A percentile compares a stretch with the other conserved stretches of the same genome.
Conservation (phyloP, 2,329 filamentous ascomycete species). For the Colletotrichum sidae region DNA sequence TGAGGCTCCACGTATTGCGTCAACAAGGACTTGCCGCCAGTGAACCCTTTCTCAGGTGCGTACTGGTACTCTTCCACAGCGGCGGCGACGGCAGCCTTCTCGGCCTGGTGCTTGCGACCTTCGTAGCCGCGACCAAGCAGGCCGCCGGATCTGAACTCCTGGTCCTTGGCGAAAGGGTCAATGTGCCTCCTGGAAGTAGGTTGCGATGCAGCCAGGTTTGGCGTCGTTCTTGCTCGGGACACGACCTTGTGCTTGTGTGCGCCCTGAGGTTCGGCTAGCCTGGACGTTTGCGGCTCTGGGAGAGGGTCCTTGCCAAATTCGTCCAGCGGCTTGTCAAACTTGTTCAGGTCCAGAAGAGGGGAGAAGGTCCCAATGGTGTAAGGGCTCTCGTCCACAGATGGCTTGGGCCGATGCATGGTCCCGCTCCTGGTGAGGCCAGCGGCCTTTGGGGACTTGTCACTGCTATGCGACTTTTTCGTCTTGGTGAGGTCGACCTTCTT, state of each 20-base stretch:
- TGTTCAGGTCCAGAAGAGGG: slow-evolving; percentile 73
- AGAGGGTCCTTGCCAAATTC: slow-evolving; percentile 60
- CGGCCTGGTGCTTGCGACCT: slow-evolving; percentile 56
- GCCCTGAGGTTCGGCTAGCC: slow-evolving; percentile 14
- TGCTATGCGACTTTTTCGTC: slow-evolving; percentile 46
- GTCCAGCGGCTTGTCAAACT: slow-evolving; percentile 65
- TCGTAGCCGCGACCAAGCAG: slow-evolving; percentile 64
- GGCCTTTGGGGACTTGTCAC: slow-evolving; percentile 43
- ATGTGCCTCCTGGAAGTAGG: slow-evolving; percentile 21
- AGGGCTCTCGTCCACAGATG: slow-evolving; percentile 61
- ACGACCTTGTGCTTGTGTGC: slow-evolving; percentile 20
- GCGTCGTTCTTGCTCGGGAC: slow-evolving; percentile 29
- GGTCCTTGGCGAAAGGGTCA: slow-evolving; percentile 44
- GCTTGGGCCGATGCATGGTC: slow-evolving; percentile 48
- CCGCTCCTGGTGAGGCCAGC: slow-evolving; percentile 46
- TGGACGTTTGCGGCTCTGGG: slow-evolving; percentile 39
- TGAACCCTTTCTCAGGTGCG: slow-evolving; percentile 34
- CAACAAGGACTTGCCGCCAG: slow-evolving; percentile 56
- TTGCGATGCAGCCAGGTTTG: slow-evolving; percentile 19
- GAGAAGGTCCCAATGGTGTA: slow-evolving; percentile 76
- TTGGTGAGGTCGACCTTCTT: slow-evolving; percentile 67
- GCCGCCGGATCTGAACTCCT: slow-evolving; percentile 62
- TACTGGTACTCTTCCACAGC: slow-evolving; percentile 4
- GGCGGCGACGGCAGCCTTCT: slow-evolving; percentile 40
- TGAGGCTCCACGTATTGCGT: slow-evolving; percentile 48